Conservation (phyloP, 2,329 filamentous ascomycete species). For the Venturia asperata region DNA sequence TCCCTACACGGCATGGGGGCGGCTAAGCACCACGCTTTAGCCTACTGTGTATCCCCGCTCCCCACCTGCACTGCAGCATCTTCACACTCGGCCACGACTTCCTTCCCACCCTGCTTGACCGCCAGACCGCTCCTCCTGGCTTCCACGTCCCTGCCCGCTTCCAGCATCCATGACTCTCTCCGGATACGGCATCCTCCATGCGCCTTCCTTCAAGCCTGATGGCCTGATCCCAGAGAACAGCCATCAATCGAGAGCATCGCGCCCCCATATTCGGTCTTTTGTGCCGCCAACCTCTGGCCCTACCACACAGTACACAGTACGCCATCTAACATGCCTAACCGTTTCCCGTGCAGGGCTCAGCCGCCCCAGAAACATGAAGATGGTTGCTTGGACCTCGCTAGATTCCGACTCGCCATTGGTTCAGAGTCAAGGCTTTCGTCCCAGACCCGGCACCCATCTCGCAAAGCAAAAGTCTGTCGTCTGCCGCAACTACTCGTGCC, state of each 20-base stretch:
- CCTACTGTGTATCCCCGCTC: no score
- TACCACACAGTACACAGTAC: no score
- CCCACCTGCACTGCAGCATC: background rate
- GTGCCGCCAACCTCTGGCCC: conserved; percentile 15
- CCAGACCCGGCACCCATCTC: background rate
- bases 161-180: conserved; percentile 7
- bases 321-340: conserved; percentile 16
- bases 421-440: conserved; percentile 1
- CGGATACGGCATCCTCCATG: conserved; percentile 6
- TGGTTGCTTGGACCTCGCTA: conserved; percentile 13
- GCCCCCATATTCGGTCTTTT: conserved; percentile 13
- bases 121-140: conserved; percentile 14
- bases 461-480: conserved; percentile 6
- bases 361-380: conserved; percentile 13
- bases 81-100: conserved; percentile 4
- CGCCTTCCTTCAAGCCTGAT: background rate
- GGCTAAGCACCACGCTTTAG: no score
- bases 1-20: background rate
- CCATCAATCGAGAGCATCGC: background rate
- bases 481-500: conserved; percentile 17
- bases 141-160: background rate
- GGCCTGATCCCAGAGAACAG: background rate
- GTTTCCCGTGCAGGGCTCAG: conserved; percentile 17
- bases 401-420: conserved; percentile 9
- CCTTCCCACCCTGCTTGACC: conserved; percentile 12